A percentile compares a stretch with the other conserved stretches of the same genome.
phyloP scores from a whole-genome alignment of 2,329 filamentous ascomycete genomes.

The Arthrocladium fulminans region DNA sequence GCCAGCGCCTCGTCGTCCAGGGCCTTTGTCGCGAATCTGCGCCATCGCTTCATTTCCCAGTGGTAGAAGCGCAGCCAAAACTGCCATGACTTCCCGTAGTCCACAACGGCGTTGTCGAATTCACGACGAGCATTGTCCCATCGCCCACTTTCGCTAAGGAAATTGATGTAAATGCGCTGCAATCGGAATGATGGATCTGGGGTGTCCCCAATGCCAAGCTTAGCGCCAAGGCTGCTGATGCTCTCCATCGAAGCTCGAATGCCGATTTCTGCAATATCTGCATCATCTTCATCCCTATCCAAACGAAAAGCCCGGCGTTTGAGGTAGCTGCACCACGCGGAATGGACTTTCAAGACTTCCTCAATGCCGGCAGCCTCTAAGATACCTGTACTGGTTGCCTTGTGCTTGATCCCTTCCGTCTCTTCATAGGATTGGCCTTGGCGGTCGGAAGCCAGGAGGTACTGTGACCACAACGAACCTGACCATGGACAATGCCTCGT shows the following conservation, averaged over 20 bases:
- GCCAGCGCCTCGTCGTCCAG: constrained; percentile 42
- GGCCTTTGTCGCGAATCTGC: constrained; percentile 47
- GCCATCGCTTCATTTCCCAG: constrained; percentile 76
- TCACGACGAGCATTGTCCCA: constrained; percentile 66
- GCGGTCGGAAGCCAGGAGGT: constrained; percentile 75
- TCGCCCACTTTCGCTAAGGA: constrained; percentile 72
- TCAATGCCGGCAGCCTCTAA: constrained; percentile 80
- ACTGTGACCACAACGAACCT: constrained; percentile 80
- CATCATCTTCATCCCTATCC: constrained; percentile 67
- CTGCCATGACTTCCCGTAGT: constrained; percentile 69
- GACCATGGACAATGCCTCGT: constrained; percentile 91
- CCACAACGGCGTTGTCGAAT: constrained; percentile 64
- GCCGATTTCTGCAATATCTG: constrained; percentile 83
- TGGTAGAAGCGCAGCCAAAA: constrained; percentile 91
- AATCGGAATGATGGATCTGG: constrained; percentile 85
- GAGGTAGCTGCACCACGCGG: constrained; percentile 89
- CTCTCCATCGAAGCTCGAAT: constrained; percentile 79
- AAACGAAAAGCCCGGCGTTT: constrained; percentile 73
- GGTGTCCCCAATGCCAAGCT: constrained; percentile 62
- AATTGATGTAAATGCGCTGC: constrained; percentile 86
- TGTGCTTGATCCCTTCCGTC: constrained; percentile 84
- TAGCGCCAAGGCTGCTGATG: constrained; percentile 66
- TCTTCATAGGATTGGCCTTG: constrained; percentile 66
- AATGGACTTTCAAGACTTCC: constrained; percentile 81
- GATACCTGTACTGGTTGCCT: constrained; percentile 75